These are phyloP conservation scores for Penicillium sp. DNA, from an alignment of 2,329 filamentous ascomycete genomes.

Conservation along the genomic window DNA sequence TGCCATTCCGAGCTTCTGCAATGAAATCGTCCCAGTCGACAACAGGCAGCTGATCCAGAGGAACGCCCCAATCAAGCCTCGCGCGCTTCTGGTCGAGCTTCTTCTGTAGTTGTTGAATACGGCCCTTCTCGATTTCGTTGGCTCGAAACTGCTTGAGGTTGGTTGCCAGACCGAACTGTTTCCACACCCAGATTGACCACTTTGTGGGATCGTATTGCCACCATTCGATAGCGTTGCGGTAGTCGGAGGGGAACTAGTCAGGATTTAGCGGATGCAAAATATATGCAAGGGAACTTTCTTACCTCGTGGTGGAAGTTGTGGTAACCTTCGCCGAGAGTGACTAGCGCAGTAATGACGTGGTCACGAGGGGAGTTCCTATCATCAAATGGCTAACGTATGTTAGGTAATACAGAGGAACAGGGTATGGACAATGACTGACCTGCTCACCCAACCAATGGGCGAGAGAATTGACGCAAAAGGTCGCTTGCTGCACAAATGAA, in stretches of 20 bases:
- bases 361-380: slow-evolving; percentile 84
- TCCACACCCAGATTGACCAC: slow-evolving; percentile 74
- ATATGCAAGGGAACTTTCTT: background rate
- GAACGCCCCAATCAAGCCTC: slow-evolving; percentile 79
- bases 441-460: slow-evolving; percentile 86
- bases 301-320: slow-evolving; percentile 85
- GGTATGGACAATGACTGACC: slow-evolving; percentile 11
- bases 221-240: slow-evolving; percentile 84
- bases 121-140: slow-evolving; percentile 91
- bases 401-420: background rate
- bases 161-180: slow-evolving; percentile 77
- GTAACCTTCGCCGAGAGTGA: slow-evolving; percentile 80
- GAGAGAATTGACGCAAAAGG: slow-evolving; percentile 85
- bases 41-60: slow-evolving; percentile 79
- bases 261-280: background rate
- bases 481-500: slow-evolving; percentile 82
- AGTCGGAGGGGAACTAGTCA: slow-evolving; percentile 69
- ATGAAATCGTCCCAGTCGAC: slow-evolving; percentile 84
- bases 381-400: slow-evolving; percentile 60
- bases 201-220: slow-evolving; percentile 85
- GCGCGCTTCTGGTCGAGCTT: slow-evolving; percentile 85
- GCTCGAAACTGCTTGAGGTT: slow-evolving; percentile 86
- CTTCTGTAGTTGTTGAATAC: slow-evolving; percentile 85
- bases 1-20: slow-evolving; percentile 71
- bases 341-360: slow-evolving; percentile 74